Evolutionary conservation across 768 basidiomycete genomes (phyloP).

Genomic region (Calocybe indica): DNA sequence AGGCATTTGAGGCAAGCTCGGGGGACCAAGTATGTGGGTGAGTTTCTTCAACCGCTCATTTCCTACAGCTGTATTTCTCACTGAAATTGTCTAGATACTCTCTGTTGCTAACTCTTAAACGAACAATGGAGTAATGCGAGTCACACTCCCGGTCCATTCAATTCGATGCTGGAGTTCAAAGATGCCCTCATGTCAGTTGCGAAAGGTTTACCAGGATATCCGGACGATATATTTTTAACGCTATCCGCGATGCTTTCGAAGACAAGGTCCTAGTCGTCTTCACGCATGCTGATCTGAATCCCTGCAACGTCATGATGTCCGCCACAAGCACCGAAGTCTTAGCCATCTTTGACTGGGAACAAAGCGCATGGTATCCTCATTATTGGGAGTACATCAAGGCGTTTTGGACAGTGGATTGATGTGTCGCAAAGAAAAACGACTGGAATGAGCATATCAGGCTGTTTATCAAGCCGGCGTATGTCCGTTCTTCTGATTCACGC

Average conservation of each 20-base stretch:
- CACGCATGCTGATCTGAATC: conserved; percentile 6
- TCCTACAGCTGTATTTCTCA: background rate
- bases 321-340: conserved; percentile 8
- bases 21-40: conserved; percentile 7
- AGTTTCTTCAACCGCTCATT: background rate
- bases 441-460: too few species aligned
- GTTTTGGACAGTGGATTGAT: too few species aligned
- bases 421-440: too few species aligned
- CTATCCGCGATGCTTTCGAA: conserved; percentile 5
- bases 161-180: conserved; percentile 5
- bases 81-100: conserved; percentile 1
- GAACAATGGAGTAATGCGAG: conserved; percentile 3
- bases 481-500: too few species aligned
- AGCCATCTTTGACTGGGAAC: conserved; percentile 15
- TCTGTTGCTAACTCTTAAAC: conserved; percentile 2
- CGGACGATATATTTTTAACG: conserved; percentile 5
- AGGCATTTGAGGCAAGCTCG: conserved; percentile 2
- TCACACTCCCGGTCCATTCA: conserved; percentile 1
- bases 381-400: conserved; percentile 13
- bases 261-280: conserved; percentile 6
- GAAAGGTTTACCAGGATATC: conserved; percentile 1
- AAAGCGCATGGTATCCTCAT: conserved; percentile 12
- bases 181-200: conserved; percentile 5
- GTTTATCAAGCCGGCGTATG: too few species aligned
- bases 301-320: conserved; percentile 6